Evolutionary conservation across 495 filamentous ascomycete species (phyloP).

Genomic region (Schizothecium vesticola): DNA sequence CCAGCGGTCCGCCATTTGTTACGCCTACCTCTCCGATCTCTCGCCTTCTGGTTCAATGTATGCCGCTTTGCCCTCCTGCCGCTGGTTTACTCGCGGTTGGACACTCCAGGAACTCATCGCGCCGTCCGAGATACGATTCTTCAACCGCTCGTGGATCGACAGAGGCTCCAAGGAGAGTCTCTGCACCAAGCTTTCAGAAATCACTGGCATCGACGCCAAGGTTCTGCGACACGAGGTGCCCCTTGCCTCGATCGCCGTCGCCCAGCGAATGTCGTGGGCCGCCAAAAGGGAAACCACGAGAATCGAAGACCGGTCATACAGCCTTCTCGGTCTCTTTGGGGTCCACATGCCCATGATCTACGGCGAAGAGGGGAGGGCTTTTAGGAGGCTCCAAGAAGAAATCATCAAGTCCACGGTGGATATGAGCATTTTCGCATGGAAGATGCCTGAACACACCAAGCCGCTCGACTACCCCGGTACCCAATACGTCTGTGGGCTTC

Average conservation of each 20-base stretch:
- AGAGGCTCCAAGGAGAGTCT: background rate
- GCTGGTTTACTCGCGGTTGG: background rate
- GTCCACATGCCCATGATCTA: background rate
- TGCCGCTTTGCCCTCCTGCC: background rate
- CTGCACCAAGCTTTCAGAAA: background rate
- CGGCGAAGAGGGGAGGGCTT: background rate
- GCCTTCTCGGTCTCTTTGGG: background rate
- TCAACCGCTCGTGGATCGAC: background rate
- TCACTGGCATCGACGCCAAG: background rate
- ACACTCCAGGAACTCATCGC: background rate
- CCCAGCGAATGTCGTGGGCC: background rate
- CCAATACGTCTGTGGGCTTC: too few species aligned
- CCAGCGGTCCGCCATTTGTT: background rate
- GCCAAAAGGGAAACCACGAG: background rate
- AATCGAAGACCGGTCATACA: background rate
- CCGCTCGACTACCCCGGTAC: too few species aligned
- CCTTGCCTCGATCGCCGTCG: background rate
- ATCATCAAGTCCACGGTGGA: background rate
- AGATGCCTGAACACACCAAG: too few species aligned
- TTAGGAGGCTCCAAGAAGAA: background rate
- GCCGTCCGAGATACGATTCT: background rate
- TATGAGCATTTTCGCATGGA: too few species aligned
- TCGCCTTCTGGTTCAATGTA: background rate
- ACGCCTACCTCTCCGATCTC: constrained; percentile 1
- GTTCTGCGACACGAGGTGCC: background rate